Percentiles rank a stretch among this genome's conserved stretches.
Evolutionary conservation across 805 yeast species (phyloP).

Genomic region (Yarrowia hollandica): DNA sequence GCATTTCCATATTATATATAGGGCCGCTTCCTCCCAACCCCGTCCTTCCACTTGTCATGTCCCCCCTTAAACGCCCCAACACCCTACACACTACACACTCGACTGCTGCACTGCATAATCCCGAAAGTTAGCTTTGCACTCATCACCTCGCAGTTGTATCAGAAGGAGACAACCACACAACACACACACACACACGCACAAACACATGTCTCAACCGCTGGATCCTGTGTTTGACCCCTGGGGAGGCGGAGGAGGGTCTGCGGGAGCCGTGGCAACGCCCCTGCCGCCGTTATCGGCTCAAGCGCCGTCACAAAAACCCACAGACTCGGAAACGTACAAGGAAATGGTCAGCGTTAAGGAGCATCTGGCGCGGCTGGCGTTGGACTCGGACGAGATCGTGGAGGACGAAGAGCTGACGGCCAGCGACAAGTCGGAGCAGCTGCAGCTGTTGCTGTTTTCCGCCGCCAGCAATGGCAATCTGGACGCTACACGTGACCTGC

Average conservation of each 20-base stretch:
- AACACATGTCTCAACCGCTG: conserved; percentile 1
- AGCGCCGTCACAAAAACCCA: background rate
- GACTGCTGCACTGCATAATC: conserved; percentile 7
- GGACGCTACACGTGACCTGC: conserved; percentile 37
- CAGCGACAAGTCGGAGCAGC: conserved; percentile 32
- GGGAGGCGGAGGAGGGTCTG: conserved; percentile 5
- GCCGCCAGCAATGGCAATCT: conserved; percentile 44
- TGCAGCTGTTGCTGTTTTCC: conserved; percentile 40
- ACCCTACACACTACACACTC: background rate
- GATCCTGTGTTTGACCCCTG: conserved; percentile 29
- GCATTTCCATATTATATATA: background rate
- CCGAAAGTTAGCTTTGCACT: conserved; percentile 9
- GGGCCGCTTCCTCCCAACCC: too few relatives aligned
- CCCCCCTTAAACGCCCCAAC: background rate
- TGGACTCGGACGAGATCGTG: conserved; percentile 28
- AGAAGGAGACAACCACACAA: too few relatives aligned
- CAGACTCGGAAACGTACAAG: background rate
- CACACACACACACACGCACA: background rate
- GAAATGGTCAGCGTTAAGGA: conserved; percentile 17
- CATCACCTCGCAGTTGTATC: too few relatives aligned
- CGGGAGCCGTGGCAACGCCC: background rate
- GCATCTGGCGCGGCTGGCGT: conserved; percentile 2
- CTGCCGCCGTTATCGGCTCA: background rate
- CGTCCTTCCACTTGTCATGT: too few relatives aligned
- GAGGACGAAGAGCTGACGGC: conserved; percentile 31